Conservation (phyloP, 129 eudicot species). For the Calendula officinalis region DNA sequence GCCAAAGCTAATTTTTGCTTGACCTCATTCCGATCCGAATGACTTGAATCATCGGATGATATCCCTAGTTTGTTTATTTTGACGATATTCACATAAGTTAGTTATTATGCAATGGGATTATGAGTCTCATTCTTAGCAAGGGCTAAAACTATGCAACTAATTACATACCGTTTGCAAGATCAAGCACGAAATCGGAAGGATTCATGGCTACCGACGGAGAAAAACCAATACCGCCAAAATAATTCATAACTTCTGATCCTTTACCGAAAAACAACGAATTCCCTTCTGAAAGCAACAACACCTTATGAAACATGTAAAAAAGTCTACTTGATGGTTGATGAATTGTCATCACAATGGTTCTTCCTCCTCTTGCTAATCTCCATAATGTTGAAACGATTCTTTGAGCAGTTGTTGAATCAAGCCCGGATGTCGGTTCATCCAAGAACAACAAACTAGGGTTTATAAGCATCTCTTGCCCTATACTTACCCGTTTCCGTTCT, state of each 20-base stretch:
- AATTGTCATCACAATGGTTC: constrained; percentile 79
- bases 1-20: constrained; percentile 52
- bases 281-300: constrained; percentile 72
- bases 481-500: constrained; percentile 86
- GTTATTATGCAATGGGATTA: not conserved
- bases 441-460: constrained; percentile 74
- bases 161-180: constrained; percentile 74
- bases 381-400: constrained; percentile 59
- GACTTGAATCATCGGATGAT: constrained; percentile 35
- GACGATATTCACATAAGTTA: not conserved
- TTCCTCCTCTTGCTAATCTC: constrained; percentile 74
- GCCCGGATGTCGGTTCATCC: constrained; percentile 93
- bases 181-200: constrained; percentile 80
- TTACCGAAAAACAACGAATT: constrained; percentile 70
- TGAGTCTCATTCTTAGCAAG: not conserved
- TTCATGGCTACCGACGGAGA: constrained; percentile 75
- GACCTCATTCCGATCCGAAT: constrained; percentile 36
- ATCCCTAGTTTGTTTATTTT: constrained; percentile 43
- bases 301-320: constrained; percentile 83
- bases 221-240: constrained; percentile 59
- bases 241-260: constrained; percentile 55
- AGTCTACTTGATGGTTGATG: constrained; percentile 89
- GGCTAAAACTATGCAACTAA: not conserved
- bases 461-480: constrained; percentile 87
- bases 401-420: constrained; percentile 90